phyloP scores from a whole-genome alignment of 345 rosid genomes.

The Salix udensis region DNA sequence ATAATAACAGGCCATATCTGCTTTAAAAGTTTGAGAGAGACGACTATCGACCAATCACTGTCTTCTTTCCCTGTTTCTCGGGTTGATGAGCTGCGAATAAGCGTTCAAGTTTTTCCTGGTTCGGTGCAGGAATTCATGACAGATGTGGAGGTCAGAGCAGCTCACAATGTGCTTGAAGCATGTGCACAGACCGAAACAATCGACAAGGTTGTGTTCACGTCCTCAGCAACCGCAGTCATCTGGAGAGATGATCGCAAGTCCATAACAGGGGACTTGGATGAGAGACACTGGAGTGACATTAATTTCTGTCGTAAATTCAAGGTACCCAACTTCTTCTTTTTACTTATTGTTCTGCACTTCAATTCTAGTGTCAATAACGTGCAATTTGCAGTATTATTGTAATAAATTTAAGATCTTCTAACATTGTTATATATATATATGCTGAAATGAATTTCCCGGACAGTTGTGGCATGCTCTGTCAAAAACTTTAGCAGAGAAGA shows the following conservation, averaged over 20 bases:
- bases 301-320: conserved; percentile 50
- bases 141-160: conserved; percentile 62
- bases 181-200: conserved; percentile 58
- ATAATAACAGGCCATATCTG: not conserved
- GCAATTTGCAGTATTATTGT: not conserved
- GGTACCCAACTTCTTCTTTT: conserved; percentile 21
- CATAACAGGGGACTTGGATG: conserved; percentile 34
- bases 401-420: not conserved
- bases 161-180: conserved; percentile 67
- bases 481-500: conserved; percentile 59
- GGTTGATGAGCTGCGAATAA: not conserved
- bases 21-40: not conserved
- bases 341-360: not conserved
- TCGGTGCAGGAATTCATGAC: conserved; percentile 50
- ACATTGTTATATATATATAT: no score
- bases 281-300: conserved; percentile 51
- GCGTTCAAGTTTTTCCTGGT: not conserved
- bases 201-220: conserved; percentile 62
- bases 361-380: not conserved
- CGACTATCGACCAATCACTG: not conserved
- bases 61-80: not conserved
- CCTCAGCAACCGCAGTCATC: conserved; percentile 50
- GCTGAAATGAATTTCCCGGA: not conserved
- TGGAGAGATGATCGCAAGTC: conserved; percentile 43
- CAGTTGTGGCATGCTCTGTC: conserved; percentile 71